Evolutionary conservation across 2,329 filamentous ascomycete species (phyloP).

Genomic region (Arthroderma sp.): DNA sequence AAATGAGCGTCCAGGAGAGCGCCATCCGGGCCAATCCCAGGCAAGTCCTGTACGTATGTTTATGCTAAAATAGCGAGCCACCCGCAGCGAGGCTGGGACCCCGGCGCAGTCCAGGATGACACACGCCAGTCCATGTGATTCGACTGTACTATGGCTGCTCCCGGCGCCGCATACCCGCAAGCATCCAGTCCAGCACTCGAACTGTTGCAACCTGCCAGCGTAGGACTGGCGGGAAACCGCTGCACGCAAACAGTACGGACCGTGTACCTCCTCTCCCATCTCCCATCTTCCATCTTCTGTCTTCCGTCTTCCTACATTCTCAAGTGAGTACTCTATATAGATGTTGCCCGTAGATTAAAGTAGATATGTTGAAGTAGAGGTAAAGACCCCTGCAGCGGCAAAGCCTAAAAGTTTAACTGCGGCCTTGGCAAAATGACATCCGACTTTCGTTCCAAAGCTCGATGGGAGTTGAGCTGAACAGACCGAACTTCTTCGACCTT

Average conservation of each 20-base stretch:
- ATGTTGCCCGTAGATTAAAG: not conserved
- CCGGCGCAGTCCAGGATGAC: not conserved
- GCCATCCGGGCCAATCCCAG: not conserved
- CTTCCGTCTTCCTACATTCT: not conserved
- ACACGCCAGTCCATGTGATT: not conserved
- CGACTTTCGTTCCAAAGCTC: not conserved
- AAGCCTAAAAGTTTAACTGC: slow-evolving; percentile 4
- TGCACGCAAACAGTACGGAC: too few species aligned
- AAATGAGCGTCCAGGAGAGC: not conserved
- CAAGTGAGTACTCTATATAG: not conserved
- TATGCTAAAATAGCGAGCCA: too few species aligned
- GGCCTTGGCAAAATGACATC: slow-evolving; percentile 8
- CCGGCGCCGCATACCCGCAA: too few species aligned
- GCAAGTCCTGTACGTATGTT: not conserved
- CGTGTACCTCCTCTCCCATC: too few species aligned
- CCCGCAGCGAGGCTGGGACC: not conserved
- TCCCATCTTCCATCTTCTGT: too few species aligned
- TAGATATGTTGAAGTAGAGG: not conserved
- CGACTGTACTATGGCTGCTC: not conserved
- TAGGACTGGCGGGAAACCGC: too few species aligned
- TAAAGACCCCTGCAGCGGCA: slow-evolving; percentile 6
- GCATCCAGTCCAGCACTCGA: too few species aligned
- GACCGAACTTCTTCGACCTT: not conserved
- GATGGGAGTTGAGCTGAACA: not conserved
- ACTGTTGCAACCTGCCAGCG: too few species aligned